Conservation (phyloP, 1,284 basidiomycete species). For the Exobasidium rhododendri region DNA sequence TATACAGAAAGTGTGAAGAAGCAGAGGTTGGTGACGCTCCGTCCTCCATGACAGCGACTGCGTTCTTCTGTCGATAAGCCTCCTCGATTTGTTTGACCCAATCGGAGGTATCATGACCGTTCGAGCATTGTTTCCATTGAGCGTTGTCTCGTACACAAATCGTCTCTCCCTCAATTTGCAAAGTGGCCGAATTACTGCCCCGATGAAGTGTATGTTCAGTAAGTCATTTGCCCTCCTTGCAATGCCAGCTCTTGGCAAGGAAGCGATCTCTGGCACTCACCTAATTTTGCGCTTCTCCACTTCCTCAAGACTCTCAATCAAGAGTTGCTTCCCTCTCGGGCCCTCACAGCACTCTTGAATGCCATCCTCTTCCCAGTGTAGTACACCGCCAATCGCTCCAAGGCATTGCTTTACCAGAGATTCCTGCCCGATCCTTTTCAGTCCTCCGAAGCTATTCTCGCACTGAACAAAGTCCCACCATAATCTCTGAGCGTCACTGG, state of each 20-base stretch:
- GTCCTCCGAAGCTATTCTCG: slow-evolving; percentile 29
- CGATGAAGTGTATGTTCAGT: neutral
- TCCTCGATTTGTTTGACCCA: slow-evolving; percentile 39
- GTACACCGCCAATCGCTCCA: slow-evolving; percentile 25
- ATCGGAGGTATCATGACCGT: slow-evolving; percentile 32
- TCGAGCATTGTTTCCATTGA: slow-evolving; percentile 40
- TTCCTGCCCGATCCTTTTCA: slow-evolving; percentile 33
- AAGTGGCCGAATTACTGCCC: slow-evolving; percentile 23
- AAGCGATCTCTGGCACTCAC: no score
- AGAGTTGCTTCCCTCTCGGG: slow-evolving; percentile 27
- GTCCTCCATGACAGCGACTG: neutral
- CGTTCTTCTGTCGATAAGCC: slow-evolving; percentile 25
- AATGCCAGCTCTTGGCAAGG: no score
- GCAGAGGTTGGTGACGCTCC: neutral
- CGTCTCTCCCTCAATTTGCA: slow-evolving; percentile 33
- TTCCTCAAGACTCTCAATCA: slow-evolving; percentile 26
- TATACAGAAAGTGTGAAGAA: neutral
- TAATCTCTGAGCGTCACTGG: slow-evolving; percentile 33
- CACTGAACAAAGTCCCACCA: slow-evolving; percentile 43
- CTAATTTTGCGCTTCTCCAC: slow-evolving; percentile 21
- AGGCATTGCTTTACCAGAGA: slow-evolving; percentile 29
- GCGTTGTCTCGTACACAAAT: slow-evolving; percentile 35
- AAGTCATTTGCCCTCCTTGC: slow-evolving; percentile 9
- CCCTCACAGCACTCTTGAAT: slow-evolving; percentile 33
- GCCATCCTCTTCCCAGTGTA: slow-evolving; percentile 33